phyloP scores from a whole-genome alignment of 345 rosid genomes.

The Carallia brachiata region DNA sequence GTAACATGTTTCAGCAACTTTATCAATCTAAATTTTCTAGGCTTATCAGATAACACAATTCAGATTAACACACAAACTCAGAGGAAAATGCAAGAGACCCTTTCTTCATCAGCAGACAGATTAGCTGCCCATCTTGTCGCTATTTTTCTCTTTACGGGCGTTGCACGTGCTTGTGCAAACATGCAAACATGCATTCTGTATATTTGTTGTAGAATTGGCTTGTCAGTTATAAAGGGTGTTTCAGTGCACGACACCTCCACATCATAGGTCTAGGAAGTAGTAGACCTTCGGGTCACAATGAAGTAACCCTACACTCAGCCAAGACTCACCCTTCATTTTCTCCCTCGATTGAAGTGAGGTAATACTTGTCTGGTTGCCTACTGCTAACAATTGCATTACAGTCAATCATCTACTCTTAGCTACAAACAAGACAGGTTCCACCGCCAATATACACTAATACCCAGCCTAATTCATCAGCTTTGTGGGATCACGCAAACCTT shows the following conservation, averaged over 20 bases:
- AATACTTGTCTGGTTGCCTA: neutral
- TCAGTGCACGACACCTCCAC: too few relatives aligned
- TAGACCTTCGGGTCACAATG: neutral
- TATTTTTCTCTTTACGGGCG: too few relatives aligned
- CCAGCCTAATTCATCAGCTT: neutral
- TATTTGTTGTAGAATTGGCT: too few relatives aligned
- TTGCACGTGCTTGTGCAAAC: too few relatives aligned
- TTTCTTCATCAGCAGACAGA: neutral
- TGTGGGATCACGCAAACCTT: constrained; percentile 43
- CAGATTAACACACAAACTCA: constrained; percentile 5
- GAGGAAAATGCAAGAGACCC: neutral
- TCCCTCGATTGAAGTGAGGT: neutral
- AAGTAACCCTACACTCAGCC: neutral
- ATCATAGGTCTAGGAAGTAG: neutral
- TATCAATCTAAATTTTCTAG: neutral
- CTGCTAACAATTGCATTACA: neutral
- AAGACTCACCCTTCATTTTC: neutral
- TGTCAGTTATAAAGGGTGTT: too few relatives aligned
- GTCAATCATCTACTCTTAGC: neutral
- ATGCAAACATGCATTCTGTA: too few relatives aligned
- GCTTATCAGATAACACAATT: neutral
- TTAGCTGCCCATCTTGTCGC: too few relatives aligned
- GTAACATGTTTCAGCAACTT: neutral
- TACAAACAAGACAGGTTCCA: neutral
- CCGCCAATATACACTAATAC: neutral